phyloP scores from a whole-genome alignment of 768 basidiomycete species.

The Megacollybia marginata region DNA sequence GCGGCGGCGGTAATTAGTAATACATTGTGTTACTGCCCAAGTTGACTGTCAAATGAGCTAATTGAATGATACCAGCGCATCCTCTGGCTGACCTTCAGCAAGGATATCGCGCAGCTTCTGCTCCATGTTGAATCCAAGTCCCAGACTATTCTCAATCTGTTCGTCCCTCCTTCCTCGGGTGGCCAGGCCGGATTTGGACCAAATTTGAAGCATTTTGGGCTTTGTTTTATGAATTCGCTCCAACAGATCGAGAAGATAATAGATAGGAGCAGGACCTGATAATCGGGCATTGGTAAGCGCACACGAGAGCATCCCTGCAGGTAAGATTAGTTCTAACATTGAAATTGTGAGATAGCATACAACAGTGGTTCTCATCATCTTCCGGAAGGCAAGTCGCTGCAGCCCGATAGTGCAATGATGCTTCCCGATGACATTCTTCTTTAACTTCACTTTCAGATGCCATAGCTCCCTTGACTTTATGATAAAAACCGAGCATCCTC shows the following conservation, averaged over 20 bases:
- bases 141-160: too few species aligned
- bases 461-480: background rate
- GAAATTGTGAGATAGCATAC: constrained; percentile 5
- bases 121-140: too few species aligned
- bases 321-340: background rate
- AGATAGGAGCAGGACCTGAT: background rate
- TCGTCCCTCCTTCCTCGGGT: too few species aligned
- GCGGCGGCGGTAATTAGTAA: too few species aligned
- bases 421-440: constrained; percentile 1
- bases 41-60: too few species aligned
- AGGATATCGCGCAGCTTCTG: too few species aligned
- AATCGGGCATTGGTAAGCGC: background rate
- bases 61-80: too few species aligned
- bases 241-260: background rate
- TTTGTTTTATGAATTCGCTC: background rate
- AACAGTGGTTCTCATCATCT: constrained; percentile 13
- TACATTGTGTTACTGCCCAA: too few species aligned
- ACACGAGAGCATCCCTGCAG: constrained; percentile 1
- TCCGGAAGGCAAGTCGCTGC: constrained; percentile 9
- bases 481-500: constrained; percentile 10
- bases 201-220: background rate
- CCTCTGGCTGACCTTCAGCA: too few species aligned
- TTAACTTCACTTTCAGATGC: background rate
- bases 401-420: constrained; percentile 6
- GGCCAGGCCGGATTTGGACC: too few species aligned